Evolutionary conservation across 2,329 filamentous ascomycete genomes (phyloP), one percentile per base, ranked within the genome.

Genomic region (Hymenoscyphus linearis): DNA sequence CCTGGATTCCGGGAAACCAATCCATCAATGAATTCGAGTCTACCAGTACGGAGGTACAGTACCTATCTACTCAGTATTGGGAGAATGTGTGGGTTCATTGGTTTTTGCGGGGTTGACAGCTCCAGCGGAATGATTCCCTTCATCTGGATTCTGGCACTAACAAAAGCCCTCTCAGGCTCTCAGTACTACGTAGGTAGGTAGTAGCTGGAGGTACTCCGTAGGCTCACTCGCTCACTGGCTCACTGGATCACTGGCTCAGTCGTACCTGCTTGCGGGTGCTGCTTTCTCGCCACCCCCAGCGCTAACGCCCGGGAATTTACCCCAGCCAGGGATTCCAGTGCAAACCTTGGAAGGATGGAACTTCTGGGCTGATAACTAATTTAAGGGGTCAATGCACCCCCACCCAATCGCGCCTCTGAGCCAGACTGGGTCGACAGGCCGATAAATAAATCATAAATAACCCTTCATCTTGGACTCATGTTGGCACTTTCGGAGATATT

Each of bases 331-430:
- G 7, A 22, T 22, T 47, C 40, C 18, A 47, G 3, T 18, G 37
- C 37, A 18, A 18, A 44, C 40, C 40, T 47, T 47, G 40, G 50
- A 58, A 52, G 56, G 56, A 58, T 58, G 56, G 18, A 25, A 50
- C 52, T 18, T 25, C 52, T 14, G 13, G 22, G 27, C 47, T 27
- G 25, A 52, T 37, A 58, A 37, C 47, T 44, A 53, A 52, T 52
- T 58, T 58, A 52, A 52, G 44, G 44, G 56, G 40, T 50, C 40
- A 58, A 57, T 57, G 35, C 55, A 16, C 4, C 13, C 25, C 55
- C 22, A n/a, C 14, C 52, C 52, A 55, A 55, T 55, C 31, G 31
- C 9, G 52, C 52, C 13, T 31, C 31, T 31, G 31, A 31, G 10
- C 31, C 31, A 9, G 10, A 31, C 31, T 31, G 6, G 31, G 31